Conservation (phyloP, 805 yeast genomes). For the Candida namnaoensis region DNA sequence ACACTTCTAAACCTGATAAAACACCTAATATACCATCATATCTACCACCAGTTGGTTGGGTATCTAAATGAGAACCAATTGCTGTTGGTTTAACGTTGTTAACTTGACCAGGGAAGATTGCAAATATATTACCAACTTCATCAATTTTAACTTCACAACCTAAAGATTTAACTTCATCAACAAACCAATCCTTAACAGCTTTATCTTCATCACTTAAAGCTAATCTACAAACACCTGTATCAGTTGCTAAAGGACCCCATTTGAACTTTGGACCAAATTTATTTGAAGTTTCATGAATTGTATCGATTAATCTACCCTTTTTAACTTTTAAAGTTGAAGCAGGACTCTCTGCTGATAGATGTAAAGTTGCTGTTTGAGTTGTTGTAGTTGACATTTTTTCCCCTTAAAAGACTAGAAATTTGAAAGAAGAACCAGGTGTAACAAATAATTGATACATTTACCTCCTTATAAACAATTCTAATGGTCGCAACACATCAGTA, state of each 20-base stretch:
- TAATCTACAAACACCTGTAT: slow-evolving; percentile 62
- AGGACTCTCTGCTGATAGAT: slow-evolving; percentile 1
- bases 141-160: slow-evolving; percentile 57
- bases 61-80: slow-evolving; percentile 68
- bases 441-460: no score
- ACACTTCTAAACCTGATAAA: slow-evolving; percentile 54
- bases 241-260: slow-evolving; percentile 47
- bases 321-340: slow-evolving; percentile 20
- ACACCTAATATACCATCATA: slow-evolving; percentile 72
- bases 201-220: slow-evolving; percentile 58
- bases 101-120: slow-evolving; percentile 49
- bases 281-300: slow-evolving; percentile 53
- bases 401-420: no score
- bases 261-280: slow-evolving; percentile 55
- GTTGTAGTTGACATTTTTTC: background rate
- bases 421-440: no score
- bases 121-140: slow-evolving; percentile 62
- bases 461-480: no score
- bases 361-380: background rate
- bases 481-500: no score
- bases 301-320: slow-evolving; percentile 39
- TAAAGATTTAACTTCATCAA: slow-evolving; percentile 36
- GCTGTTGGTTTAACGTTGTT: slow-evolving; percentile 42
- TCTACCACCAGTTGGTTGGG: slow-evolving; percentile 74
- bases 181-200: slow-evolving; percentile 58